phyloP scores from a whole-genome alignment of 139 green algal genomes.

The Chlorella vulgaris region DNA sequence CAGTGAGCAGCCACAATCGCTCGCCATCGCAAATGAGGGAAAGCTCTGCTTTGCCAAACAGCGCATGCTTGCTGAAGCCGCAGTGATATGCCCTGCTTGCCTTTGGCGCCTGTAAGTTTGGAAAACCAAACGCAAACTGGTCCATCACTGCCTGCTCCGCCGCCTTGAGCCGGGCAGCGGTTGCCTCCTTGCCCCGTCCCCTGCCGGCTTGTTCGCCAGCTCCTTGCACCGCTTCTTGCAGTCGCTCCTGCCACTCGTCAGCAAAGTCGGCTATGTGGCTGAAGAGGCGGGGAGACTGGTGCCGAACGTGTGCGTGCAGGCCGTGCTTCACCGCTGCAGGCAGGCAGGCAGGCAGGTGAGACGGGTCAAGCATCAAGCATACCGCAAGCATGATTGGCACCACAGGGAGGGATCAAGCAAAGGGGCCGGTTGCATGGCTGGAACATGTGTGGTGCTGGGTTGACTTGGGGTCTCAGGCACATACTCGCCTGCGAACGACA shows the following conservation, averaged over 20 bases:
- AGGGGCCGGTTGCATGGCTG: background rate
- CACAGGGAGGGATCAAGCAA: background rate
- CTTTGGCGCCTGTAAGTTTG: conserved; percentile 25
- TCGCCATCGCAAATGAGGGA: too few relatives aligned
- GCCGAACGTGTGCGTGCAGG: conserved; percentile 49
- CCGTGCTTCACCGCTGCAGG: conserved; percentile 25
- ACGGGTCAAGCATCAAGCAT: too few relatives aligned
- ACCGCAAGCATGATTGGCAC: too few relatives aligned
- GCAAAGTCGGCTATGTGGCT: conserved; percentile 40
- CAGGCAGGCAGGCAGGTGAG: background rate
- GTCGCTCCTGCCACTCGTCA: conserved; percentile 13
- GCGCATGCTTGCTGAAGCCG: too few relatives aligned
- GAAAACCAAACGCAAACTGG: conserved; percentile 23
- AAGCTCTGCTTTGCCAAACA: too few relatives aligned
- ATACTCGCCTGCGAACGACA: conserved; percentile 32
- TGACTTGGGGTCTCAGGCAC: background rate
- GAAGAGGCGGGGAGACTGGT: conserved; percentile 48
- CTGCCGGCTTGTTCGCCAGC: too few relatives aligned
- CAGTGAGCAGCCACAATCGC: background rate
- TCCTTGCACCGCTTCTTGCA: conserved; percentile 13
- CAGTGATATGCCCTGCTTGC: background rate
- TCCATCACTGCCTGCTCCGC: conserved; percentile 9
- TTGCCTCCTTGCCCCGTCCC: too few relatives aligned
- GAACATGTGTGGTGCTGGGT: background rate
- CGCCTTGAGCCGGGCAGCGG: too few relatives aligned